Base-by-base conservation (phyloP, 805 yeast species). In the Teunomyces atbi region DNA sequence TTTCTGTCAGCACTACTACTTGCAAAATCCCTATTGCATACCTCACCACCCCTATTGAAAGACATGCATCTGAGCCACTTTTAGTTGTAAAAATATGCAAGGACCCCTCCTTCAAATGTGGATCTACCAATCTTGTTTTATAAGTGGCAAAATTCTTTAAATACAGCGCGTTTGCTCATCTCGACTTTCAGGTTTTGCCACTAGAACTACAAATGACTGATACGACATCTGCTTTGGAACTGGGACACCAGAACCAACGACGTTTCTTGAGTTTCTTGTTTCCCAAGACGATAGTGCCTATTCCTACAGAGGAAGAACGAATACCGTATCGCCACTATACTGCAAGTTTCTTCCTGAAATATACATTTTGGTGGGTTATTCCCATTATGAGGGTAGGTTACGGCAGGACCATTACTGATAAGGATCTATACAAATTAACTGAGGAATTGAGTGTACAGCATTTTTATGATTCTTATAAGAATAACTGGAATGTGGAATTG, bases 291-390 rank as follows among this genome's bases (percentile, higher is more conserved):
- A 75, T 78, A 2, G 86, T 86, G 1, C 53, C 62, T 1, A 56
- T 81, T 0, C 85, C 86, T 0, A 50, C 66, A 1, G 76, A 73
- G 15, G 77, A 75, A 1, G 83, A 81, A 48, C 60, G 87, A 47
- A 57, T 45, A 12, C 56, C 52, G 4, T 81, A 68, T 56, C 86
- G 85, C 0, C 65, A 60, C 44, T 47, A 55, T 23, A 52, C 57
- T 11, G 68, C 75, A 13, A 74, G 73, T 44, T 38, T 62, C 20
- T 5, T 81, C 6, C 26, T 7, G 8, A 21, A 21, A 20, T 36
- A 36, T 26, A 6, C 39, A 10, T 58, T 58, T 52, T 58, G 60
- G 45, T 49, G 50, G 52, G 13, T 41, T 12, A 11, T 43, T 15
- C 41, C 47, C 15, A 26, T 33, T 11, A 21, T 46, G 44, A 26